Percentiles rank a stretch among this genome's conserved stretches.
Conservation (phyloP, 345 rosid species). For the Cardamine resedifolia region DNA sequence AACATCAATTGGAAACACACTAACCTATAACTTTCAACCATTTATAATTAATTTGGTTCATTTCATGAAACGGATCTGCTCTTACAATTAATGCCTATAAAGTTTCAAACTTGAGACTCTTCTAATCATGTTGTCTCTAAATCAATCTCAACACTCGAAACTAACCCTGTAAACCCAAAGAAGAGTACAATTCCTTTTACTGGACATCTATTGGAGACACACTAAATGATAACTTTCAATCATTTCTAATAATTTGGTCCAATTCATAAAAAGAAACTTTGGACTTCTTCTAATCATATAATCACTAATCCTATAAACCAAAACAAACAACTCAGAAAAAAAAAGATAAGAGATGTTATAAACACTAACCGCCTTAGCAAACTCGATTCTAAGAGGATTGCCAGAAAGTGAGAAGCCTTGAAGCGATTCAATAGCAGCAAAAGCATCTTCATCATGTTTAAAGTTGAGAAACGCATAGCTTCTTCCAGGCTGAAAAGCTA, state of each 20-base stretch:
- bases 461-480: conserved; percentile 84
- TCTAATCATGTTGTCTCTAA: too few relatives aligned
- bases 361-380: conserved; percentile 98
- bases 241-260: too few relatives aligned
- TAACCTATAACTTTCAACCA: too few relatives aligned
- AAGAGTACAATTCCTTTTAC: too few relatives aligned
- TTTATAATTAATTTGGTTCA: too few relatives aligned
- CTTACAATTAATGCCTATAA: too few relatives aligned
- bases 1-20: too few relatives aligned
- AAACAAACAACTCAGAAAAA: neutral
- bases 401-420: conserved; percentile 77
- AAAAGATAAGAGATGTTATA: conserved; percentile 5
- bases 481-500: conserved; percentile 80
- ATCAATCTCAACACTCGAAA: too few relatives aligned
- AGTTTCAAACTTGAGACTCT: too few relatives aligned
- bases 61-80: too few relatives aligned
- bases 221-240: too few relatives aligned
- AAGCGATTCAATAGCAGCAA: conserved; percentile 66
- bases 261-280: neutral
- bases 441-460: conserved; percentile 63
- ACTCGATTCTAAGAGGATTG: conserved; percentile 88
- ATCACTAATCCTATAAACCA: neutral
- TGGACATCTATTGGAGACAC: neutral
- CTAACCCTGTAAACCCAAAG: too few relatives aligned
- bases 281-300: neutral